Percentiles rank a stretch among this genome's conserved stretches.
phyloP scores from a whole-genome alignment of 1,139 yeast genomes.

The Kluyveromyces sp. region DNA sequence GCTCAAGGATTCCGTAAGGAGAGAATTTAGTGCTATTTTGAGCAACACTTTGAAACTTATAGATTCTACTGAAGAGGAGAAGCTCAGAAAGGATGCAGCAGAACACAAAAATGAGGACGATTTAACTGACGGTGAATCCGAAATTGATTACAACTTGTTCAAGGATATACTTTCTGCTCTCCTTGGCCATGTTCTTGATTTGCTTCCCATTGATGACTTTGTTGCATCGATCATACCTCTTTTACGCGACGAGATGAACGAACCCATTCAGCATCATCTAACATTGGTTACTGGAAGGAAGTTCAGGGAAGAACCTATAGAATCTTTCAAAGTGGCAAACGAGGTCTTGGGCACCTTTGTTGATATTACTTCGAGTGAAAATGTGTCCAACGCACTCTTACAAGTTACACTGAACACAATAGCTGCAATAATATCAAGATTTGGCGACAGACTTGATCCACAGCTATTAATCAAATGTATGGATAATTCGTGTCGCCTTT shows the following conservation, averaged over 20 bases:
- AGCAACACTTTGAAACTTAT: constrained; percentile 35
- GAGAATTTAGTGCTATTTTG: constrained; percentile 40
- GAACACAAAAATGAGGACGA: constrained; percentile 12
- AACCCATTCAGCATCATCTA: constrained; percentile 45
- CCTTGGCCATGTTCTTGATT: constrained; percentile 54
- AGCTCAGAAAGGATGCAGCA: not conserved
- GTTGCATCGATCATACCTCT: constrained; percentile 58
- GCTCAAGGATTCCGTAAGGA: constrained; percentile 33
- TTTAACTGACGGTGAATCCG: constrained; percentile 16
- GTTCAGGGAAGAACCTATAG: constrained; percentile 61
- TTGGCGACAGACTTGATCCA: constrained; percentile 47
- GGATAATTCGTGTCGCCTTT: constrained; percentile 44
- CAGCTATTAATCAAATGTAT: constrained; percentile 45
- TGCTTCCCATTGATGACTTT: constrained; percentile 70
- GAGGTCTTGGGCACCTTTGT: constrained; percentile 45
- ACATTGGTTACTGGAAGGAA: constrained; percentile 58
- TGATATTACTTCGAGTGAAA: constrained; percentile 37
- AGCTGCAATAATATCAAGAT: constrained; percentile 55
- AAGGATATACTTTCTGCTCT: constrained; percentile 38
- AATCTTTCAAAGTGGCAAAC: constrained; percentile 46
- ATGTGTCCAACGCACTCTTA: constrained; percentile 43
- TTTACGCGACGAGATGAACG: constrained; percentile 27
- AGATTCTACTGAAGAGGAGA: constrained; percentile 15
- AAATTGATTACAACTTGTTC: constrained; percentile 19
- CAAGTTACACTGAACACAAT: constrained; percentile 68